These are phyloP conservation scores for Castanea crenata DNA, from an alignment of 306 rosid genomes.

Conservation along the genomic window DNA sequence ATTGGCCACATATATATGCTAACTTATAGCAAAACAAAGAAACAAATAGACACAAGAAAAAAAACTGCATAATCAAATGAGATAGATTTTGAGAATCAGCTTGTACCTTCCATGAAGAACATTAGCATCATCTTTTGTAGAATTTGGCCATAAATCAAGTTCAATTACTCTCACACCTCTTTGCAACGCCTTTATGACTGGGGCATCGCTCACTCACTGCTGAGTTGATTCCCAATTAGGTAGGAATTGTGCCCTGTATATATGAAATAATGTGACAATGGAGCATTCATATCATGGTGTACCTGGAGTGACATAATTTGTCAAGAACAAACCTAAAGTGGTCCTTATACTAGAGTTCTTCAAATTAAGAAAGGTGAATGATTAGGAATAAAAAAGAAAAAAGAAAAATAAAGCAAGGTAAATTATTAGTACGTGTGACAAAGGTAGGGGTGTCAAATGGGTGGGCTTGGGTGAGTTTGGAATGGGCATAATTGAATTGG, in stretches of 20 bases:
- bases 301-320: constrained; percentile 57
- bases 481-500: too few relatives aligned
- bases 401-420: too few relatives aligned
- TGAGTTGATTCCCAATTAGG: constrained; percentile 91
- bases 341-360: not conserved
- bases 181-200: constrained; percentile 69
- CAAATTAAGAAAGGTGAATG: not conserved
- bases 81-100: constrained; percentile 20
- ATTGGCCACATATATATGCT: not conserved
- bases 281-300: constrained; percentile 89
- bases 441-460: not conserved
- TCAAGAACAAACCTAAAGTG: constrained; percentile 17
- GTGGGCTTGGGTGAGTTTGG: too few relatives aligned
- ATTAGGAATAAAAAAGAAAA: too few relatives aligned
- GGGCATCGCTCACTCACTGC: constrained; percentile 85
- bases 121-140: constrained; percentile 57
- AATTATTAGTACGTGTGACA: not conserved
- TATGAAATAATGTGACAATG: constrained; percentile 92
- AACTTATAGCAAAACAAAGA: not conserved
- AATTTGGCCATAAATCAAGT: constrained; percentile 89
- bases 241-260: constrained; percentile 97
- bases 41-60: not conserved
- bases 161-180: constrained; percentile 77
- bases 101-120: constrained; percentile 89
- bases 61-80: constrained; percentile 6